Evolutionary conservation across 2,329 filamentous ascomycete genomes (phyloP), one percentile per base, ranked within the genome.

Genomic region (Rutstroemia sp.): DNA sequence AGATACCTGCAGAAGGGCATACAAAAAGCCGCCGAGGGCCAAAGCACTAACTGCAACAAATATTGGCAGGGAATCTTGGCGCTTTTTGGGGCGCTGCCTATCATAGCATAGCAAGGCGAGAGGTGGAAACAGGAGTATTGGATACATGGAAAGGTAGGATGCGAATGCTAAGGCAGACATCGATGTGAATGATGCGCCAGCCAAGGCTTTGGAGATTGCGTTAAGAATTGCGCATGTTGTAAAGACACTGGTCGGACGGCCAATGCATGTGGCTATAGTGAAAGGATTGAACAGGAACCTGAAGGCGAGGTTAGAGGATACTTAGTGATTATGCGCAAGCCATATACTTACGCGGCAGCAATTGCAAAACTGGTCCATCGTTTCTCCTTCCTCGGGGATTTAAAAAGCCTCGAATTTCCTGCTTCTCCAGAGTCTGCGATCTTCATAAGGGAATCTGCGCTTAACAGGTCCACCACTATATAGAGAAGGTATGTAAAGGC

Each of bases 201-300:
- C 75, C 48, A 92, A 84, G 45, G 92, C 92, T 70, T 88, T 90
- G 16, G 88, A 81, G 54, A 96, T 81, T 60, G 92, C 88, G 62
- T 89, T 83, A 30, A 97, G 82, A 63, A 96, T 88, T 64, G 91
- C 91, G 69, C 88, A 88, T 56, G 89, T 94, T 0, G 91, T 92
- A 70, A 99, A 92, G 57, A 92, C 85, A 60, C 84, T 89, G 0
- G 92, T 96, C 1, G 94, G 89, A 42, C 92, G 87, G 25, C 88
- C 92, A 58, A 99, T 80, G 70, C 92, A 97, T 18, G 91, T 92
- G 46, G 91, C 84, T 59, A 99, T 83, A 1, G 92, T 95, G 69
- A 96, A 95, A 0, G 94, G 94, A 70, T 95, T 97, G 74, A 97
- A 92, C 2, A 99, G 81, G 69, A 90, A 97, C 62, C 90, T 94